These are phyloP conservation scores for Candida andamanensis DNA, from an alignment of 805 yeast genomes.

Conservation along the genomic window DNA sequence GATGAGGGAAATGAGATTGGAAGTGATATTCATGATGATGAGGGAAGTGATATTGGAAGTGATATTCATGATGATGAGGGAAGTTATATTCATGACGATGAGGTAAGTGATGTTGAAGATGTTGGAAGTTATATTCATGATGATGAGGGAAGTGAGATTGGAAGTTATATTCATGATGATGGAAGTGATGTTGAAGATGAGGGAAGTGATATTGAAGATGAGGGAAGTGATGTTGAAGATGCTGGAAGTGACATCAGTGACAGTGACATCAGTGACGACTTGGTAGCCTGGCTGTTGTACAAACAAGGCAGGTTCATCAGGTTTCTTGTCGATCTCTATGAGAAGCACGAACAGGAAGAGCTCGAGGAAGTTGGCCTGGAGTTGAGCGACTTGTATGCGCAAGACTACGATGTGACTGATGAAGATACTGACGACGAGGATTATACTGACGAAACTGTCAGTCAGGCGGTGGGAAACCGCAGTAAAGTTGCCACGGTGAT, in stretches of 20 bases:
- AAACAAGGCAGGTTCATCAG: neutral
- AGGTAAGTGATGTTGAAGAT: neutral
- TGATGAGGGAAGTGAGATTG: neutral
- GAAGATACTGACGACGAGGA: neutral
- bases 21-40: neutral
- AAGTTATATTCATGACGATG: too few species aligned
- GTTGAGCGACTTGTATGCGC: conserved; percentile 3
- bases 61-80: neutral
- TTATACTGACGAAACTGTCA: neutral
- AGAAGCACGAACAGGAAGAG: neutral
- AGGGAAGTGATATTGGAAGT: neutral
- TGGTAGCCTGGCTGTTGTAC: too few species aligned
- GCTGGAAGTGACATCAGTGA: neutral
- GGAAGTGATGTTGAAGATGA: neutral
- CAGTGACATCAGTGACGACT: neutral
- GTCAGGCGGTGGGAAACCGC: neutral
- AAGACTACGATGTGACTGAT: conserved; percentile 1
- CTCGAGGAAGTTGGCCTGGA: too few species aligned
- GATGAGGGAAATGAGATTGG: too few species aligned
- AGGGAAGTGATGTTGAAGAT: neutral
- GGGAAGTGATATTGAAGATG: neutral
- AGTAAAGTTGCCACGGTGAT: neutral
- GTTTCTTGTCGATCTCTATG: neutral
- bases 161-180: neutral
- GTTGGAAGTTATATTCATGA: neutral